Percentiles rank a stretch among this genome's conserved stretches.
These are phyloP conservation scores for Tilletia setariae DNA, from an alignment of 1,284 basidiomycete genomes.

Conservation along the genomic window DNA sequence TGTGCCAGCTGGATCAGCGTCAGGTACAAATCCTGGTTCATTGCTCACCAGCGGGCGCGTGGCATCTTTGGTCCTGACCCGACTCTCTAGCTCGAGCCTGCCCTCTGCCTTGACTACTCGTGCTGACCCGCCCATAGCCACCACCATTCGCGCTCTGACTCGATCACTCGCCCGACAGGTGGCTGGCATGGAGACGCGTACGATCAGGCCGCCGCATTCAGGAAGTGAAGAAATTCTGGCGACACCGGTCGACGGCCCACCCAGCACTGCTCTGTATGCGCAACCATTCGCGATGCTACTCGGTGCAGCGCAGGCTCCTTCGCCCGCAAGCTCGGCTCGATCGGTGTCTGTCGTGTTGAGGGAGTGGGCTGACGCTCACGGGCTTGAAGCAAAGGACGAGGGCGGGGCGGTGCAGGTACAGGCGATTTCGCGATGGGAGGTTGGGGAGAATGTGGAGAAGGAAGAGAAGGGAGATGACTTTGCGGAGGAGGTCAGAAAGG, in stretches of 20 bases:
- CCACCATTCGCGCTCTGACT: constrained; percentile 67
- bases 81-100: constrained; percentile 23
- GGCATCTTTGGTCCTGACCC: constrained; percentile 38
- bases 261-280: constrained; percentile 66
- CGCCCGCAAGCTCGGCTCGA: constrained; percentile 60
- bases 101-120: constrained; percentile 21
- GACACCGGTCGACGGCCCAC: constrained; percentile 57
- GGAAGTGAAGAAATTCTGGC: constrained; percentile 18
- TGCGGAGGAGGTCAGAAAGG: constrained; percentile 45
- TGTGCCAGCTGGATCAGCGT: constrained; percentile 65
- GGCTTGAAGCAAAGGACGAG: constrained; percentile 44
- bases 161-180: constrained; percentile 78
- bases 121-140: constrained; percentile 53
- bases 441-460: constrained; percentile 48
- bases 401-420: constrained; percentile 48
- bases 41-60: constrained; percentile 34
- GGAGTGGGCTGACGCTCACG: constrained; percentile 60
- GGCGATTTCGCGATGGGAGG: constrained; percentile 55
- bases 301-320: constrained; percentile 29
- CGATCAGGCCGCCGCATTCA: constrained; percentile 57
- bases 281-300: constrained; percentile 76
- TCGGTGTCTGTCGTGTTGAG: constrained; percentile 64
- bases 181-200: constrained; percentile 75
- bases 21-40: constrained; percentile 26
- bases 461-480: constrained; percentile 28